Evolutionary conservation across 2,329 filamentous ascomycete species (phyloP).

Genomic region (Verticillium nonalfalfae): DNA sequence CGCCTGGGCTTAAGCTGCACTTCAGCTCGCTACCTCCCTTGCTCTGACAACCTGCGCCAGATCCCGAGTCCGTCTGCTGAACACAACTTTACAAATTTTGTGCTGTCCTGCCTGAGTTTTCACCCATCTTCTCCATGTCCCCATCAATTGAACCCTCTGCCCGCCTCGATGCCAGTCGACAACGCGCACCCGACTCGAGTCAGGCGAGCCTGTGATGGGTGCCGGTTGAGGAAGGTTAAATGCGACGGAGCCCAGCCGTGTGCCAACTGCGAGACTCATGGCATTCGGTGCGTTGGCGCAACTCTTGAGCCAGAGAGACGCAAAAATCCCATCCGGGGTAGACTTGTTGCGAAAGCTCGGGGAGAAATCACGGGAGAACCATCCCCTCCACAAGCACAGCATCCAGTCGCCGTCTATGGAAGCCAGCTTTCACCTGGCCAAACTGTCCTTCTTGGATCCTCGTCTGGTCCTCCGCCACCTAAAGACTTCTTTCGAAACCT

Average conservation of each 20-base stretch:
- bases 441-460: neutral
- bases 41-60: too few species aligned
- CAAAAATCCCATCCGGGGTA: neutral
- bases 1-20: too few species aligned
- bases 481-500: slow-evolving; percentile 25
- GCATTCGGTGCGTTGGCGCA: slow-evolving; percentile 11
- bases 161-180: neutral
- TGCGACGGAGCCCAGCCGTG: slow-evolving; percentile 27
- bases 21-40: too few species aligned
- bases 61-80: too few species aligned
- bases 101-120: too few species aligned
- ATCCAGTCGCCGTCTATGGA: neutral
- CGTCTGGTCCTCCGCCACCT: slow-evolving; percentile 5
- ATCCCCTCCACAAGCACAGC: neutral
- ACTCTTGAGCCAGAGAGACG: neutral
- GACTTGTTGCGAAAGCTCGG: neutral
- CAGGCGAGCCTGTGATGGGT: slow-evolving; percentile 25
- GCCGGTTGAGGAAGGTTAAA: slow-evolving; percentile 29
- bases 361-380: neutral
- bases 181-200: neutral
- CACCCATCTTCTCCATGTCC: neutral
- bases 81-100: too few species aligned
- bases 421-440: neutral
- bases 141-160: neutral
- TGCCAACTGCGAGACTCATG: slow-evolving; percentile 27